A percentile compares a stretch with the other conserved stretches of the same genome.
phyloP scores from a whole-genome alignment of 2,329 filamentous ascomycete species.

The Capronia americana region DNA sequence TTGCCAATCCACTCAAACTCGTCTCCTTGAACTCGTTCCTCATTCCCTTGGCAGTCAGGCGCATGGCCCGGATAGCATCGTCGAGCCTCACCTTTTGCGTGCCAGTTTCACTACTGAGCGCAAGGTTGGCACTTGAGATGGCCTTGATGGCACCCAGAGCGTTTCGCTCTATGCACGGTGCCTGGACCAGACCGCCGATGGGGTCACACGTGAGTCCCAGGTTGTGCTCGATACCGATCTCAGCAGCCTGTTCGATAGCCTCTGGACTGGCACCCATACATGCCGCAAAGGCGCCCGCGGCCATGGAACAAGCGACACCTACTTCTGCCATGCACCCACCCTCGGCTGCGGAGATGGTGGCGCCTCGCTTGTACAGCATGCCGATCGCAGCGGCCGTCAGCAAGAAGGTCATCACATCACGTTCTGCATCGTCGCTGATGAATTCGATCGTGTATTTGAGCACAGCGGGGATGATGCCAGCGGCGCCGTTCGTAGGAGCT shows the following conservation, averaged over 20 bases:
- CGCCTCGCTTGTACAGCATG: slow-evolving; percentile 36
- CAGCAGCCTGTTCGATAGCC: slow-evolving; percentile 35
- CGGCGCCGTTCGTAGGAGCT: slow-evolving; percentile 30
- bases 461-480: slow-evolving; percentile 36
- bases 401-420: slow-evolving; percentile 35
- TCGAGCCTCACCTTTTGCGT: slow-evolving; percentile 36
- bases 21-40: slow-evolving; percentile 38
- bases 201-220: slow-evolving; percentile 37
- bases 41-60: slow-evolving; percentile 36
- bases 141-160: slow-evolving; percentile 37
- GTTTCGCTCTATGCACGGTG: slow-evolving; percentile 37
- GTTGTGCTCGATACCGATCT: slow-evolving; percentile 39
- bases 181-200: slow-evolving; percentile 35
- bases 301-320: slow-evolving; percentile 37
- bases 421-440: slow-evolving; percentile 35
- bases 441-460: slow-evolving; percentile 37
- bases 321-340: slow-evolving; percentile 38
- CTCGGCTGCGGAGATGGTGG: slow-evolving; percentile 37
- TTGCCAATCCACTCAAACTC: slow-evolving; percentile 36
- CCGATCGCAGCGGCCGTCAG: slow-evolving; percentile 36
- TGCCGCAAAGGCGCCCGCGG: slow-evolving; percentile 35
- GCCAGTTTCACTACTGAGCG: slow-evolving; percentile 32
- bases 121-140: slow-evolving; percentile 36
- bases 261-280: slow-evolving; percentile 37
- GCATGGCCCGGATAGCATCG: slow-evolving; percentile 37